Evolutionary conservation across 140 eudicot species (phyloP), one percentile per base, ranked within the genome.

Genomic region (Oenanthe javanica): DNA sequence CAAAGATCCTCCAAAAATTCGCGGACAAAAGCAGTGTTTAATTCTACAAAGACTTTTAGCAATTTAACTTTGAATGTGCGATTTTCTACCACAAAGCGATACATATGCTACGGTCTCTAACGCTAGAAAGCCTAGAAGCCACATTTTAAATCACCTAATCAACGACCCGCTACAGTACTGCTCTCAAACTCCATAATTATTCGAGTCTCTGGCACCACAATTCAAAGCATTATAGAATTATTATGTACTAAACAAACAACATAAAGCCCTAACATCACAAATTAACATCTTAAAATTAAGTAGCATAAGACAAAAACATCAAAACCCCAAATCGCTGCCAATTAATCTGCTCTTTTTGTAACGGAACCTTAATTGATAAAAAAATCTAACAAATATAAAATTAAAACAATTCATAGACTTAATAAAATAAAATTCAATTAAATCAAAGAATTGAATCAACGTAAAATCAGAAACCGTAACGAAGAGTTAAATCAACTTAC

Each of bases 401-500:
- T 52, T 52, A 52, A 16, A 52, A 16, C 59, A 52, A 52, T 52
- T 52, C 21, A 15, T 15, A 14, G 59, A 15, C 59, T 52, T 52
- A 52, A 52, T 48, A 13, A 10, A 48, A 48, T 48, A 48, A 42
- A 42, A 51, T 51, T 13, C 19, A 14, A 51, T 51, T 13, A 51
- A 14, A 12, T 16, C 4, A 16, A 51, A 52, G 21, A 52, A 16
- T 19, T 3, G 15, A 51, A 51, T 51, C 6, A 51, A 52, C 4
- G n/a, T 52, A 52, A 21, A 52, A 52, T 15, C 16, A 52, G 59
- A 15, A 51, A 51, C 55, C 11, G 15, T 12, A 50, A 51, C 15
- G 55, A 52, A 52, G 4, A 52, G 42, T 40, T 2, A 6, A 49
- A 80, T 8, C 12, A 76, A 86, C 96, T 2, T 87, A 94, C 98